Conservation (phyloP, 2,329 filamentous ascomycete species). For the Geoglossum cookeanum region DNA sequence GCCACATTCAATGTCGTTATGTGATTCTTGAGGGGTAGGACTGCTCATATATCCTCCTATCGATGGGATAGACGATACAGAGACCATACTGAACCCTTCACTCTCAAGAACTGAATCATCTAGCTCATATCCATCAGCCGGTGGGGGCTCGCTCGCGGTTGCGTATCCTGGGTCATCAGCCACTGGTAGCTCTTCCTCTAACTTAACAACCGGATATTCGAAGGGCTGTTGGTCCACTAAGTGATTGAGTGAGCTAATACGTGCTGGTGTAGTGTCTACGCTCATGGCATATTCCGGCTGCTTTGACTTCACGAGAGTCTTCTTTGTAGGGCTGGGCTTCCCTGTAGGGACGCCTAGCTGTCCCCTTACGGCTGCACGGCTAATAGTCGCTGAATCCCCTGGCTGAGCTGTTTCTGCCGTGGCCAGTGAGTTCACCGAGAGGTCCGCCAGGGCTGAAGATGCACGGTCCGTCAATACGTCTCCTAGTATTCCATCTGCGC, state of each 20-base stretch:
- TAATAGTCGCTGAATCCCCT: background rate
- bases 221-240: background rate
- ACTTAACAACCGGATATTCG: background rate
- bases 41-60: background rate
- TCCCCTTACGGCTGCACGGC: background rate
- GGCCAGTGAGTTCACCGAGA: background rate
- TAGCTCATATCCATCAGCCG: background rate
- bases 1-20: background rate
- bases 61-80: background rate
- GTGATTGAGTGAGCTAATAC: background rate
- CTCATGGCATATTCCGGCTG: background rate
- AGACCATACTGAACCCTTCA: conserved; percentile 1
- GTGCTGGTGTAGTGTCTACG: background rate
- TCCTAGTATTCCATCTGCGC: background rate
- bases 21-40: background rate
- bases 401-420: background rate
- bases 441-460: background rate
- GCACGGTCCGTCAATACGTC: background rate
- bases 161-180: background rate
- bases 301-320: background rate
- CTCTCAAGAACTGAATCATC: background rate
- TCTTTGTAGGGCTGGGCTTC: background rate
- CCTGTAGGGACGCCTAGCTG: background rate
- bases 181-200: background rate
- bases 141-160: background rate